phyloP scores from a whole-genome alignment of 345 rosid species.

The Clausena lansium region DNA sequence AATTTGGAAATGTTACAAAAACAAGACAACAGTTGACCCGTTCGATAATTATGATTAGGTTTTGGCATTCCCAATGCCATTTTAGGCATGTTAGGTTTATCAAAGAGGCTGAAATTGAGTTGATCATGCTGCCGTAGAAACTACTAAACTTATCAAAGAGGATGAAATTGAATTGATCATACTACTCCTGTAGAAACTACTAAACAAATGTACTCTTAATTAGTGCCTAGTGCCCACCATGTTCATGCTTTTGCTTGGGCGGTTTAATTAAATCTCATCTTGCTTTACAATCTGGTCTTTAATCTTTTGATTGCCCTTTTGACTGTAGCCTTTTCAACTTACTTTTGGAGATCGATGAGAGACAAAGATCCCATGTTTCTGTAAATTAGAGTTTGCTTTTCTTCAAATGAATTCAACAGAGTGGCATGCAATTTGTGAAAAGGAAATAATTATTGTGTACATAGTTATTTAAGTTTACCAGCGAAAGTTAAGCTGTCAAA shows the following conservation, averaged over 20 bases:
- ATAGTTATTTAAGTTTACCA: background rate
- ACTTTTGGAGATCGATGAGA: constrained; percentile 28
- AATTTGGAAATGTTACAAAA: constrained; percentile 23
- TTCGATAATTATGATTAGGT: constrained; percentile 28
- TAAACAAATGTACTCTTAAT: constrained; percentile 8
- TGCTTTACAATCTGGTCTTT: constrained; percentile 19
- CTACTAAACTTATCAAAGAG: constrained; percentile 8
- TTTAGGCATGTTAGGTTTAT: constrained; percentile 27
- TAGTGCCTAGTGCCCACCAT: constrained; percentile 26
- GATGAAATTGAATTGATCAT: background rate
- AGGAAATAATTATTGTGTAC: background rate
- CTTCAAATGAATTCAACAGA: background rate
- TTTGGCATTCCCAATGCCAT: constrained; percentile 57
- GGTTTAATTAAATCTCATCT: constrained; percentile 25
- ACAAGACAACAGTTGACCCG: constrained; percentile 37
- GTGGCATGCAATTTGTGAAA: constrained; percentile 11
- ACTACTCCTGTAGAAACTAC: constrained; percentile 16
- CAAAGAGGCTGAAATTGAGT: background rate
- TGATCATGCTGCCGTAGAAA: background rate
- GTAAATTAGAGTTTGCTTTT: constrained; percentile 7
- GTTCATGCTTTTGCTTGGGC: constrained; percentile 29
- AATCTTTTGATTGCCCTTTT: constrained; percentile 41
- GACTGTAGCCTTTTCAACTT: constrained; percentile 33
- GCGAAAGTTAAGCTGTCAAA: no score
- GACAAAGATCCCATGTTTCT: constrained; percentile 25